Percentiles rank a stretch among this genome's conserved stretches.
Evolutionary conservation across 805 yeast species (phyloP).

Genomic region (Scheffersomyces ergatensis): DNA sequence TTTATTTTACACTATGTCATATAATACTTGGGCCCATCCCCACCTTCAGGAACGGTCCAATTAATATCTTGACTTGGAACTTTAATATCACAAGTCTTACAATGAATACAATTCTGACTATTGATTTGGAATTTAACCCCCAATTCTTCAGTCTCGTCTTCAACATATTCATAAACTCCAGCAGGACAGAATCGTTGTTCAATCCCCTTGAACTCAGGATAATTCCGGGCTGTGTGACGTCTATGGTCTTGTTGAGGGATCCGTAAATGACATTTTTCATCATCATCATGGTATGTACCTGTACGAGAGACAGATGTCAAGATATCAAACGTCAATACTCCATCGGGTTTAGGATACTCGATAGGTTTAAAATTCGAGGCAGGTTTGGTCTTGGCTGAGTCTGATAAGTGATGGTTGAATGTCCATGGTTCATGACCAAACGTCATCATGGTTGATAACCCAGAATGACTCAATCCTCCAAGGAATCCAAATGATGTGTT

Average conservation of each 20-base stretch:
- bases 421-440: conserved; percentile 90
- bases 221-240: conserved; percentile 66
- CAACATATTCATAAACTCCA: conserved; percentile 93
- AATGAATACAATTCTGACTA: conserved; percentile 96
- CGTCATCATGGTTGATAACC: conserved; percentile 74
- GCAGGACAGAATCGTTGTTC: conserved; percentile 97
- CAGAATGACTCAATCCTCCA: conserved; percentile 85
- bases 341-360: conserved; percentile 94
- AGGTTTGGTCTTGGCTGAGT: conserved; percentile 65
- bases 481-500: conserved; percentile 67
- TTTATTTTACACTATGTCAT: no score
- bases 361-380: conserved; percentile 71
- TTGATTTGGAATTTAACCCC: conserved; percentile 91
- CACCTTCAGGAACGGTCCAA: conserved; percentile 99
- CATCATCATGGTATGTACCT: conserved; percentile 94
- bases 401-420: conserved; percentile 64
- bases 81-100: conserved; percentile 97
- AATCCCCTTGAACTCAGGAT: conserved; percentile 78
- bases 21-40: conserved; percentile 96
- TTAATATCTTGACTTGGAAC: conserved; percentile 91
- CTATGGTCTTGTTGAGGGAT: conserved; percentile 56
- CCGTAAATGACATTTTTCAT: conserved; percentile 86
- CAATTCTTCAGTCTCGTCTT: conserved; percentile 52
- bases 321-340: conserved; percentile 85
- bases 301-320: conserved; percentile 95